A percentile compares a stretch with the other conserved stretches of the same genome.
Conservation (phyloP, 352 stramenopile genomes). For the Phytophthora pistaciae region DNA sequence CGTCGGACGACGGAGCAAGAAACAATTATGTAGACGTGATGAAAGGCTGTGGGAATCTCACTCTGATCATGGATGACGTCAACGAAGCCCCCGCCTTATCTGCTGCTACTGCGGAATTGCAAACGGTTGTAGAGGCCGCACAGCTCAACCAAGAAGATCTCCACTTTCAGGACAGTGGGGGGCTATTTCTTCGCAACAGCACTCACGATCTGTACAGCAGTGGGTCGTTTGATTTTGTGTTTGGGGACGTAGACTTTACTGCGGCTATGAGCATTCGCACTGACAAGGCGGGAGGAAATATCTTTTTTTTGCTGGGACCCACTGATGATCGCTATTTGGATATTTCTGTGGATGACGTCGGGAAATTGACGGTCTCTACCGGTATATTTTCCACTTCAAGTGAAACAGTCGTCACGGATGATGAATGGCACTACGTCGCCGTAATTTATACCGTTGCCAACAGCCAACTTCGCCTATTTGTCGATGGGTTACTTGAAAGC, state of each 20-base stretch:
- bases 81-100: constrained; percentile 51
- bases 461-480: constrained; percentile 15
- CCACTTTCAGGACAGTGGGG: constrained; percentile 27
- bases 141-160: constrained; percentile 22
- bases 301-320: constrained; percentile 14
- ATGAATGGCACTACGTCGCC: constrained; percentile 31
- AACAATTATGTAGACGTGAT: constrained; percentile 58
- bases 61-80: constrained; percentile 43
- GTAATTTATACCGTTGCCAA: constrained; percentile 26
- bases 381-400: not conserved
- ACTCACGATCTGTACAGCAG: constrained; percentile 17
- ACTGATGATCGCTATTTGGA: constrained; percentile 15
- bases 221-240: constrained; percentile 31
- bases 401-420: constrained; percentile 13
- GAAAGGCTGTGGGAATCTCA: constrained; percentile 53
- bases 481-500: constrained; percentile 26
- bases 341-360: constrained; percentile 19
- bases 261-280: constrained; percentile 42
- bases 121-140: constrained; percentile 9
- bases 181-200: constrained; percentile 31
- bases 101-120: not conserved
- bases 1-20: constrained; percentile 55
- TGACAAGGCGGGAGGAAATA: constrained; percentile 6
- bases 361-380: constrained; percentile 17
- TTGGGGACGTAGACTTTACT: constrained; percentile 61